These are phyloP conservation scores for Gomphus sp. DNA, from an alignment of 1,284 basidiomycete species.

Conservation along the genomic window DNA sequence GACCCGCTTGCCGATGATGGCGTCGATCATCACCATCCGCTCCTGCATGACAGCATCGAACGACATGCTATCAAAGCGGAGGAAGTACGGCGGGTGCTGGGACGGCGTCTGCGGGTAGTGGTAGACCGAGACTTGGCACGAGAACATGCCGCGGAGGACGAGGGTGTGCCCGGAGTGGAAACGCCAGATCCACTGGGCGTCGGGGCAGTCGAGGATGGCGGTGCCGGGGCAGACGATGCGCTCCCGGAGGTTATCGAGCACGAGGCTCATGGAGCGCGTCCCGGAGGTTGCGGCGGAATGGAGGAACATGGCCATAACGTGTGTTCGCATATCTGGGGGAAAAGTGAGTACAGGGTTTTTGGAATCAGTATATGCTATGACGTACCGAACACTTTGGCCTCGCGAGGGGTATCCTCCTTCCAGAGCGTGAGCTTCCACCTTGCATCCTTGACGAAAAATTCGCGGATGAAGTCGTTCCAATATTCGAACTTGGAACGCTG, in stretches of 20 bases:
- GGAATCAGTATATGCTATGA: constrained; percentile 15
- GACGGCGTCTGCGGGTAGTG: background rate
- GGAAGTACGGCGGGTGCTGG: no score
- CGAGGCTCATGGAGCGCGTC: constrained; percentile 65
- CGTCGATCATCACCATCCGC: no score
- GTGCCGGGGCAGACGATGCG: constrained; percentile 36
- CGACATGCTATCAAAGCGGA: no score
- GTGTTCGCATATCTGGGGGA: constrained; percentile 55
- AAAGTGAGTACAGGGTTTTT: background rate
- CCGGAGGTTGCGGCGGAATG: constrained; percentile 68
- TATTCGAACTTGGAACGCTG: constrained; percentile 34
- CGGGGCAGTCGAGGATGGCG: constrained; percentile 50
- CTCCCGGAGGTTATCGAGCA: constrained; percentile 64
- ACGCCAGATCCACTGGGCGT: constrained; percentile 67
- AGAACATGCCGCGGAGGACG: constrained; percentile 59
- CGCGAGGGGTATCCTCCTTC: constrained; percentile 66
- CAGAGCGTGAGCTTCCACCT: constrained; percentile 71
- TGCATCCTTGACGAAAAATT: constrained; percentile 48
- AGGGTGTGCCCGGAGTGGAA: constrained; percentile 69
- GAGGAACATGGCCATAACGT: constrained; percentile 74
- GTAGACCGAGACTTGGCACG: constrained; percentile 15
- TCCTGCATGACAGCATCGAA: no score
- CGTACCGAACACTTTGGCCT: constrained; percentile 74
- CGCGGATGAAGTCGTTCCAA: constrained; percentile 53
- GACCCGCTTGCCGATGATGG: no score